These are phyloP conservation scores for Furcasterigmium furcatum DNA, from an alignment of 2,329 filamentous ascomycete genomes.

Conservation along the genomic window DNA sequence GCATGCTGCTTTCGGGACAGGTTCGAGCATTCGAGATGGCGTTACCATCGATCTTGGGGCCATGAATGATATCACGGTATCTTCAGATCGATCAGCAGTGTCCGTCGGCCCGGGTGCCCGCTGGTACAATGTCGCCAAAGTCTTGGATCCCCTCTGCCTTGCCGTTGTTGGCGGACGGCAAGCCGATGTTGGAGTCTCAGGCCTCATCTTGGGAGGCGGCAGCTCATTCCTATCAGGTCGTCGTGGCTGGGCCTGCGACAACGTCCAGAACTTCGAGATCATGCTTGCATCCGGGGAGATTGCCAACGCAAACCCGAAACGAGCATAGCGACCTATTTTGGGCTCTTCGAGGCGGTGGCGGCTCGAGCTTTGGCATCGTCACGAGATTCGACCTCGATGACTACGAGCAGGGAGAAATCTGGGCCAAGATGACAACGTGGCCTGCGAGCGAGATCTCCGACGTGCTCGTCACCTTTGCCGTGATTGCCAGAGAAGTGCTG, in stretches of 20 bases:
- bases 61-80: conserved; percentile 12
- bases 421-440: conserved; percentile 11
- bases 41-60: conserved; percentile 22
- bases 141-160: conserved; percentile 17
- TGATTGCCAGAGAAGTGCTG: not conserved
- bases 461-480: not conserved
- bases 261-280: conserved; percentile 39
- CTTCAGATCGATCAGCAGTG: conserved; percentile 14
- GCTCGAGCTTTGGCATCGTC: conserved; percentile 36
- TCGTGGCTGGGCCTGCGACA: conserved; percentile 44
- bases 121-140: conserved; percentile 23
- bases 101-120: conserved; percentile 24
- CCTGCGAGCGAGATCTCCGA: not conserved
- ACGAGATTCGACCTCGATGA: conserved; percentile 24
- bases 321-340: conserved; percentile 37
- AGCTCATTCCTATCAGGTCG: conserved; percentile 43
- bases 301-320: conserved; percentile 31
- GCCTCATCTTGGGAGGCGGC: conserved; percentile 25
- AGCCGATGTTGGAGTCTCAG: conserved; percentile 22
- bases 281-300: conserved; percentile 42
- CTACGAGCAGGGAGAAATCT: conserved; percentile 23
- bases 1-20: conserved; percentile 41
- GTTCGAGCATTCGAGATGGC: conserved; percentile 26
- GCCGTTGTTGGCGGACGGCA: conserved; percentile 21
- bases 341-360: conserved; percentile 34